A percentile compares a stretch with the other conserved stretches of the same genome.
These are phyloP conservation scores for Aspergillus pseudoglaucus DNA, from an alignment of 2,329 filamentous ascomycete genomes.

Conservation along the genomic window DNA sequence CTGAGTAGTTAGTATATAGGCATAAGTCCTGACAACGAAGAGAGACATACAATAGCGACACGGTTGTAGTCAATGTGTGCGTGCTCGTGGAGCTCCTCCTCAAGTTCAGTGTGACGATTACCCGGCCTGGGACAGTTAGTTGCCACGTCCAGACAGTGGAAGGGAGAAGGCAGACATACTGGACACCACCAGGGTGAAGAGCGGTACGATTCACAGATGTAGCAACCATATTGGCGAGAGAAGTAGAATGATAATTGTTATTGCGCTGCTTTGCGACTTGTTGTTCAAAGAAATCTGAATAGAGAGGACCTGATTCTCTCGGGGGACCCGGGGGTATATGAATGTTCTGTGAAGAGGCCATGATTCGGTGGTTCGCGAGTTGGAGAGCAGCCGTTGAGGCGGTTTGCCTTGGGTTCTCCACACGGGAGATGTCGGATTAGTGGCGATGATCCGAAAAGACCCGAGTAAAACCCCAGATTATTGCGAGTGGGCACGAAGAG, in stretches of 20 bases:
- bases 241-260: constrained; percentile 55
- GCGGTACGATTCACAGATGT: constrained; percentile 79
- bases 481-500: constrained; percentile 18
- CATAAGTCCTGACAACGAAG: neutral
- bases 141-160: constrained; percentile 6
- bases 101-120: constrained; percentile 88
- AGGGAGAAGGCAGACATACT: constrained; percentile 54
- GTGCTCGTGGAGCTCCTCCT: constrained; percentile 94
- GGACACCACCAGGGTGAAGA: constrained; percentile 83
- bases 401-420: constrained; percentile 30
- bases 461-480: constrained; percentile 21
- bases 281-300: constrained; percentile 52
- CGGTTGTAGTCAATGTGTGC: constrained; percentile 99
- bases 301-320: constrained; percentile 42
- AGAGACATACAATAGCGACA: constrained; percentile 77
- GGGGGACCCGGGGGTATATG: constrained; percentile 40
- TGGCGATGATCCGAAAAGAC: constrained; percentile 24
- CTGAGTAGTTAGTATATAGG: constrained; percentile 27
- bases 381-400: constrained; percentile 17
- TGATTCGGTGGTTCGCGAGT: constrained; percentile 20
- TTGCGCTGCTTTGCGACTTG: constrained; percentile 52
- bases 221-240: constrained; percentile 46
- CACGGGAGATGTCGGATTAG: constrained; percentile 37
- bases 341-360: constrained; percentile 32
- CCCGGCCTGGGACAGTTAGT: constrained; percentile 55